phyloP scores from a whole-genome alignment of 306 rosid species.

The Prunus kanzakura region DNA sequence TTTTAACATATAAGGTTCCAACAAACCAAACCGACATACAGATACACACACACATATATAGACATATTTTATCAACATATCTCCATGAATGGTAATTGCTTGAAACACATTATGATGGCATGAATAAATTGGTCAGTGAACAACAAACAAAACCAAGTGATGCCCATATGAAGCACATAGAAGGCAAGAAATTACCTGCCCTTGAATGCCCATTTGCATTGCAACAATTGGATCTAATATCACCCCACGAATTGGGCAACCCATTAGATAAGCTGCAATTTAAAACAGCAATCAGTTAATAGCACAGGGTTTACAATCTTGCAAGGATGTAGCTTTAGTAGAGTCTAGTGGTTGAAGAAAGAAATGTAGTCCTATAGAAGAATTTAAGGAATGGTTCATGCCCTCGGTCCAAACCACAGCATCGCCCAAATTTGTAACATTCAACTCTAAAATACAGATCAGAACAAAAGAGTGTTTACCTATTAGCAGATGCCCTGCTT shows the following conservation, averaged over 20 bases:
- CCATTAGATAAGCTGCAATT: constrained; percentile 84
- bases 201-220: constrained; percentile 96
- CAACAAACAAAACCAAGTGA: constrained; percentile 5
- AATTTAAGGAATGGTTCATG: background rate
- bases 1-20: too few species aligned
- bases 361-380: constrained; percentile 4
- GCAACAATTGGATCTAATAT: constrained; percentile 92
- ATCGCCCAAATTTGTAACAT: background rate
- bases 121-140: background rate
- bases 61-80: background rate
- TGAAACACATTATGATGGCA: background rate
- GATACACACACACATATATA: background rate
- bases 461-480: constrained; percentile 40
- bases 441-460: background rate
- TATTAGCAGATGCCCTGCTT: constrained; percentile 85
- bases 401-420: background rate
- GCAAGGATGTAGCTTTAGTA: constrained; percentile 15
- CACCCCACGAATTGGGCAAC: constrained; percentile 95
- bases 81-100: background rate
- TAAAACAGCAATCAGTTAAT: background rate
- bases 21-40: background rate
- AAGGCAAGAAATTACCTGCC: constrained; percentile 59
- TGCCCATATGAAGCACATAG: constrained; percentile 17
- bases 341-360: constrained; percentile 8
- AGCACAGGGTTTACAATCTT: background rate